Percentiles rank a stretch among this genome's conserved stretches.
These are phyloP conservation scores for Chytridiales sp. DNA, from an alignment of 371 early-diverging fungal genomes.

Conservation along the genomic window DNA sequence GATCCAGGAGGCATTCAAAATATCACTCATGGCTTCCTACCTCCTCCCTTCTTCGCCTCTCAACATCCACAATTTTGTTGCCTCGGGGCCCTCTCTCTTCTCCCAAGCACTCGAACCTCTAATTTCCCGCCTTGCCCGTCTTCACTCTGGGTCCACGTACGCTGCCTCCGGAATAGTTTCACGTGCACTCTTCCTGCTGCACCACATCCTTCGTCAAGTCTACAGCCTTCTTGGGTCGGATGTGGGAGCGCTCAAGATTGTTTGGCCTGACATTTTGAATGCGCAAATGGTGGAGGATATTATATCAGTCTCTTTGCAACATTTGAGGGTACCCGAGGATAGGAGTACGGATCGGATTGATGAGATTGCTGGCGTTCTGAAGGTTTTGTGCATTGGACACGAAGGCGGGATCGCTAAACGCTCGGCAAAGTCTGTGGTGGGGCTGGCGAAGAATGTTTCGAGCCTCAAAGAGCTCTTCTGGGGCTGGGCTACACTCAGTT, in stretches of 20 bases:
- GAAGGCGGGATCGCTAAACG: no score
- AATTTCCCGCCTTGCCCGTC: neutral
- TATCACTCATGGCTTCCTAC: neutral
- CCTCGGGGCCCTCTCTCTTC: no score
- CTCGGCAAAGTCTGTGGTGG: no score
- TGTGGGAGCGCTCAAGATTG: neutral
- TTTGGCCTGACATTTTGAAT: neutral
- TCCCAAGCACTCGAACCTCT: slow-evolving; percentile 2
- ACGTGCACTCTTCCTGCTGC: slow-evolving; percentile 2
- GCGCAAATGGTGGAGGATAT: neutral
- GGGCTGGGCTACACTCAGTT: no score
- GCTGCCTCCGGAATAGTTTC: slow-evolving; percentile 7
- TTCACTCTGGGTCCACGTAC: slow-evolving; percentile 7
- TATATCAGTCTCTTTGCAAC: neutral
- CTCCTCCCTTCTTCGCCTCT: neutral
- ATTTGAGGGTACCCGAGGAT: neutral
- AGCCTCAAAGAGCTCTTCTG: no score
- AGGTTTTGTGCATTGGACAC: no score
- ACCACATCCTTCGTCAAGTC: neutral
- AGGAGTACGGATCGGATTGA: no score
- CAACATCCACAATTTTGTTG: neutral
- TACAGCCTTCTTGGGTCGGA: neutral
- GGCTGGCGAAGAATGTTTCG: no score
- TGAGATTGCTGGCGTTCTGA: no score
- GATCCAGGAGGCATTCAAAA: neutral